phyloP scores from a whole-genome alignment of 768 basidiomycete species.

The Tylopilus subfusipes region DNA sequence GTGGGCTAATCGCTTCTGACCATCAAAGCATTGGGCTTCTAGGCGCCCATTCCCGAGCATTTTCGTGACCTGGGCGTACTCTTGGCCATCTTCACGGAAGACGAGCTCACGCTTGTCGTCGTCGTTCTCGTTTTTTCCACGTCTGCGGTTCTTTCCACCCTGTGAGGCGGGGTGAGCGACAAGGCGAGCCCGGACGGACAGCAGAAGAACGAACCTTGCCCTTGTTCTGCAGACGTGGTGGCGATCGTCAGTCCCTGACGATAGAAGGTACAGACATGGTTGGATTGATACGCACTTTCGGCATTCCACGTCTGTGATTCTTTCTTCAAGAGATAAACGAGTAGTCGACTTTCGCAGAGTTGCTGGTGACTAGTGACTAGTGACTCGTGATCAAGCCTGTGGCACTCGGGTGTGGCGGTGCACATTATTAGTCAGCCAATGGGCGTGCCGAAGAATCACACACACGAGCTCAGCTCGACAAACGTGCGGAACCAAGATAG shows the following conservation, averaged over 20 bases:
- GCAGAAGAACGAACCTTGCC: conserved; percentile 21
- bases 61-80: conserved; percentile 97
- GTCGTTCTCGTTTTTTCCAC: conserved; percentile 99
- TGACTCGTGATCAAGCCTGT: background rate
- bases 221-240: conserved; percentile 21
- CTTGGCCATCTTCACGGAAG: conserved; percentile 98
- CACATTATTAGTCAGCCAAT: background rate
- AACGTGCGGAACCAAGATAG: no score
- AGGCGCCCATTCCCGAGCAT: conserved; percentile 98
- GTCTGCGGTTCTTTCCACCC: conserved; percentile 99
- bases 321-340: background rate
- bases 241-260: background rate
- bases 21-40: conserved; percentile 97
- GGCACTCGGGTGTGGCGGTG: background rate
- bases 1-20: conserved; percentile 95
- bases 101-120: conserved; percentile 98
- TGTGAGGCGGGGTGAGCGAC: conserved; percentile 32
- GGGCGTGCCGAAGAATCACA: no score
- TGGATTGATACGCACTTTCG: conserved; percentile 18
- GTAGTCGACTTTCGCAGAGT: background rate
- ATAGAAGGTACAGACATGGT: background rate
- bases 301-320: conserved; percentile 13
- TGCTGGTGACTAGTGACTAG: background rate
- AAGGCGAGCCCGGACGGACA: background rate
- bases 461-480: no score